Percentiles rank a stretch among this genome's conserved stretches.
Evolutionary conservation across 805 yeast genomes (phyloP).

Genomic region (Brettanomyces nanus): DNA sequence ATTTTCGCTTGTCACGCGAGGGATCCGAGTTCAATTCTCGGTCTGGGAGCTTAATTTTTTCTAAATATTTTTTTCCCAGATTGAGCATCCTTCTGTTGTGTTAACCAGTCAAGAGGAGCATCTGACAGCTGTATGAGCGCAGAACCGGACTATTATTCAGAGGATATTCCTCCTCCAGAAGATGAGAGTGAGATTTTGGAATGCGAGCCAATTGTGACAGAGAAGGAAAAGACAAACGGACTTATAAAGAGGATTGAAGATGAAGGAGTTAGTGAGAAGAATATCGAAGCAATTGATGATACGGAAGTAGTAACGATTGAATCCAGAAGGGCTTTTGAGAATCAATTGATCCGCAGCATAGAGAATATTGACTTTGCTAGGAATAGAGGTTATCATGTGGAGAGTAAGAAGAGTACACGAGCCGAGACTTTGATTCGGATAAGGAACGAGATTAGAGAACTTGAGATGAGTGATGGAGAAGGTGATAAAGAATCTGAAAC

Average conservation of each 20-base stretch:
- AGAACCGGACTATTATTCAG: conserved; percentile 18
- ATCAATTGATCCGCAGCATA: background rate
- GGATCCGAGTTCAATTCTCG: conserved; percentile 37
- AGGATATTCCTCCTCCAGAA: conserved; percentile 13
- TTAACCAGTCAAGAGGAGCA: too few species aligned
- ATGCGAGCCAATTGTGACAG: conserved; percentile 7
- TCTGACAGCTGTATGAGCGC: too few species aligned
- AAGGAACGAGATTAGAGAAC: conserved; percentile 8
- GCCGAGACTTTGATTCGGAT: conserved; percentile 8
- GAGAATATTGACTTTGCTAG: conserved; percentile 4
- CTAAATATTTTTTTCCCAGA: background rate
- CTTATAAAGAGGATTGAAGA: background rate
- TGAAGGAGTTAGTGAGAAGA: background rate
- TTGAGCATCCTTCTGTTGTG: too few species aligned
- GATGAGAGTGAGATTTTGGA: conserved; percentile 19
- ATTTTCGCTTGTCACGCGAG: conserved; percentile 37
- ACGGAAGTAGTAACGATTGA: background rate
- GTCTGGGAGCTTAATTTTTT: conserved; percentile 25
- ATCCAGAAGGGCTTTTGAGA: conserved; percentile 5
- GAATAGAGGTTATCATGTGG: conserved; percentile 1
- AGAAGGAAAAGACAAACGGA: background rate
- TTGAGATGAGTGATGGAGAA: conserved; percentile 7
- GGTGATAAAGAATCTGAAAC: conserved; percentile 4
- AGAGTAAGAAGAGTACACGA: conserved; percentile 2
- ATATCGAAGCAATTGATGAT: background rate